Evolutionary conservation across 176 grass and related monocot genomes (phyloP).

Genomic region (Musa itinerans): DNA sequence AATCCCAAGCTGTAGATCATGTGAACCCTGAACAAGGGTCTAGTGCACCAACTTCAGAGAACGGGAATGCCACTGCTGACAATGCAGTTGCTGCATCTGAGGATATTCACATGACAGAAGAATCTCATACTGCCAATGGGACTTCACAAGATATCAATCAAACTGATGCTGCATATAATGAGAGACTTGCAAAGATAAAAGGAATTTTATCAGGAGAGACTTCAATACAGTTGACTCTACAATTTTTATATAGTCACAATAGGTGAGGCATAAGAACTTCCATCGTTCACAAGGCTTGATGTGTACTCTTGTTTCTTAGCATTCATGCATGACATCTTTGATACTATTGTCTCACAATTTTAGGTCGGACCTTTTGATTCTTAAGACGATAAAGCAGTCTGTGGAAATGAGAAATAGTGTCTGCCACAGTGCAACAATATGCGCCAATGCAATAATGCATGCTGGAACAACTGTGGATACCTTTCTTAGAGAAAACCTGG

Average conservation of each 20-base stretch:
- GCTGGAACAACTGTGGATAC: slow-evolving; percentile 98
- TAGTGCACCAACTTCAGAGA: slow-evolving; percentile 34
- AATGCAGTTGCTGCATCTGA: slow-evolving; percentile 33
- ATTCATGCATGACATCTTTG: background rate
- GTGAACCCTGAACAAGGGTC: slow-evolving; percentile 13
- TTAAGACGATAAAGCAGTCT: slow-evolving; percentile 97
- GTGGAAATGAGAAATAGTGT: slow-evolving; percentile 99
- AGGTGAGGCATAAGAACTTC: slow-evolving; percentile 36
- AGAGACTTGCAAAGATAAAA: slow-evolving; percentile 80
- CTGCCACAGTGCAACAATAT: slow-evolving; percentile 97
- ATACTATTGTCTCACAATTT: slow-evolving; percentile 23
- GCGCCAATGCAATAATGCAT: slow-evolving; percentile 98
- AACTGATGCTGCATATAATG: slow-evolving; percentile 42
- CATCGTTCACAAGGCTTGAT: background rate
- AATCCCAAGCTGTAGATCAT: background rate
- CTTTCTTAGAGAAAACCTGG: slow-evolving; percentile 97
- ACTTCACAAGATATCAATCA: slow-evolving; percentile 55
- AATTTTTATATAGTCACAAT: slow-evolving; percentile 97
- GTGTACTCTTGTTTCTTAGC: slow-evolving; percentile 15
- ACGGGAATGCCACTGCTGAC: slow-evolving; percentile 26
- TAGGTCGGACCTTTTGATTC: slow-evolving; percentile 93
- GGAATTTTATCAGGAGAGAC: slow-evolving; percentile 95
- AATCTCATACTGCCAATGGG: slow-evolving; percentile 41
- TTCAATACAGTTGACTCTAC: slow-evolving; percentile 84
- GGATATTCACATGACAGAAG: slow-evolving; percentile 88